phyloP scores from a whole-genome alignment of 2,329 filamentous ascomycete species.

The Diaporthe batatas region DNA sequence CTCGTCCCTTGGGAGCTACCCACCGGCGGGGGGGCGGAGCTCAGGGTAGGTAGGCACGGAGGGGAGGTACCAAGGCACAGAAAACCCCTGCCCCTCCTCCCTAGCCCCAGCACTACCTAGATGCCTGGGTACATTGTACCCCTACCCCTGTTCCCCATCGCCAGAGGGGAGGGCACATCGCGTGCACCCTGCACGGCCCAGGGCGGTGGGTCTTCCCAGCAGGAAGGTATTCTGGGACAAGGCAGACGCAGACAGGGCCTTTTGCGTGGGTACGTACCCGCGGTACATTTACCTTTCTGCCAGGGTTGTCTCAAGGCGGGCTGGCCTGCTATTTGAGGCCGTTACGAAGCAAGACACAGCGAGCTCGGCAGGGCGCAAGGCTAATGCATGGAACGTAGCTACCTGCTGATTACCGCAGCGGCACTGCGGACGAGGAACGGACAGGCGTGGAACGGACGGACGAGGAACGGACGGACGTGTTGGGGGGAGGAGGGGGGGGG shows the following conservation, averaged over 20 bases:
- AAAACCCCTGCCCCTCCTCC: neutral
- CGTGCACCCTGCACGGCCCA: conserved; percentile 32
- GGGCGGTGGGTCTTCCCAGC: conserved; percentile 31
- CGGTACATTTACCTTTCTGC: neutral
- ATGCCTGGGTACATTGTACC: neutral
- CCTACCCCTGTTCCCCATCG: neutral
- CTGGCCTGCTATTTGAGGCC: conserved; percentile 30
- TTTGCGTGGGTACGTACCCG: conserved; percentile 27
- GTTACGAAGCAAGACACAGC: conserved; percentile 34
- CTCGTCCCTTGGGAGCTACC: conserved; percentile 20
- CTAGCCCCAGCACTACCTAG: neutral
- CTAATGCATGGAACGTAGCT: conserved; percentile 42
- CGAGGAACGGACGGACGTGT: no score
- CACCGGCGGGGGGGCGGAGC: conserved; percentile 33
- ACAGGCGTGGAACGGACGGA: no score
- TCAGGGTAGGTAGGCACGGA: conserved; percentile 7
- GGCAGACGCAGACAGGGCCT: conserved; percentile 26
- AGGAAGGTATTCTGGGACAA: conserved; percentile 25
- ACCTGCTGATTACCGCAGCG: conserved; percentile 16
- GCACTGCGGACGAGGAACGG: conserved; percentile 3
- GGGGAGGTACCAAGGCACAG: neutral
- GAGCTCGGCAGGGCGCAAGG: conserved; percentile 20
- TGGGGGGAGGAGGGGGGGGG: no score
- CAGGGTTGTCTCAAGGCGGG: conserved; percentile 16
- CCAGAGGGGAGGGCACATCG: conserved; percentile 6